phyloP scores from a whole-genome alignment of 2,329 filamentous ascomycete genomes.

The Ceratocystis papillata region DNA sequence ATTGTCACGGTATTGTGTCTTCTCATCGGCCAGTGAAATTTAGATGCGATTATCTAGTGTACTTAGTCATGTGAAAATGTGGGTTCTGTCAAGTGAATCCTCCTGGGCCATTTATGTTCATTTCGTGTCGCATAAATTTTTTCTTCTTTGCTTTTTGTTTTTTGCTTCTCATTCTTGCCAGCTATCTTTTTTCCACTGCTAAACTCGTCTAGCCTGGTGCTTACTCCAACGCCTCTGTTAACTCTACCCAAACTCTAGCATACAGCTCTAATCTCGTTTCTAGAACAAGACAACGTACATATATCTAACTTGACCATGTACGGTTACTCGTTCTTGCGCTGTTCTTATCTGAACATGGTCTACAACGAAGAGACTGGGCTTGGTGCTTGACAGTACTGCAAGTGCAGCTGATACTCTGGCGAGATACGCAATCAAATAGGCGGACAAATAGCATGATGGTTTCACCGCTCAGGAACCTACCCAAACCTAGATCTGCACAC shows the following conservation, averaged over 20 bases:
- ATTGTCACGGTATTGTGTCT: neutral
- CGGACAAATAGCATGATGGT: no score
- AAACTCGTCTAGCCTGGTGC: neutral
- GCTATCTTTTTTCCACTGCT: neutral
- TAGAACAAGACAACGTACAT: neutral
- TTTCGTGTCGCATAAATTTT: constrained; percentile 7
- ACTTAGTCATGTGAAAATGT: constrained; percentile 23
- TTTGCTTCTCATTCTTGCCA: neutral
- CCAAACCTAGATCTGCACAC: constrained; percentile 52
- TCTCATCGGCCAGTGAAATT: constrained; percentile 24
- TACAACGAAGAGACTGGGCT: neutral
- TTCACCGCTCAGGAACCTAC: no score
- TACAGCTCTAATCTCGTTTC: neutral
- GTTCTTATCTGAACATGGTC: neutral
- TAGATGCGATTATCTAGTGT: neutral
- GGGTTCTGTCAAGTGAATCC: constrained; percentile 10
- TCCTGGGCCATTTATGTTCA: neutral
- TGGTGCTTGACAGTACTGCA: neutral
- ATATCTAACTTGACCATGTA: neutral
- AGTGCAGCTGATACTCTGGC: neutral
- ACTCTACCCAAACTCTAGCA: neutral
- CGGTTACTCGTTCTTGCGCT: neutral
- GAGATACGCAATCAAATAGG: neutral
- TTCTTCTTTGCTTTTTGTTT: neutral
- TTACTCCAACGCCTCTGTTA: neutral